These are phyloP conservation scores for Porogramme epimiltina DNA, from an alignment of 1,284 basidiomycete species.

Conservation along the genomic window DNA sequence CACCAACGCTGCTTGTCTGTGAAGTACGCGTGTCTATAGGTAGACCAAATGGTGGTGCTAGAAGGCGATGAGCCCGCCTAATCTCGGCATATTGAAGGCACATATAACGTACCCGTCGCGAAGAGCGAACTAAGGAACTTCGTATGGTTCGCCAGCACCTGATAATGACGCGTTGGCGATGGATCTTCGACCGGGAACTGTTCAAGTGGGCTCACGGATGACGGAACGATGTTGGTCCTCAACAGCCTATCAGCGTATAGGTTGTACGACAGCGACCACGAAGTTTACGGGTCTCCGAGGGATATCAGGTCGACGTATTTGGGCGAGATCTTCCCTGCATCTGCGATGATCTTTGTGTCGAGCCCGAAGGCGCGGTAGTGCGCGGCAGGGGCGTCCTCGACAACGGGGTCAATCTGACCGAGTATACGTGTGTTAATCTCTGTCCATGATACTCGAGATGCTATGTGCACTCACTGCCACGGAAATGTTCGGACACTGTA, in stretches of 20 bases:
- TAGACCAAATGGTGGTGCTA: slow-evolving; percentile 13
- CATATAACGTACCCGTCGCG: not conserved
- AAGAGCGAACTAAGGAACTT: slow-evolving; percentile 9
- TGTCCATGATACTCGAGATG: no score
- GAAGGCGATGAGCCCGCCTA: not conserved
- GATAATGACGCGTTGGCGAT: not conserved
- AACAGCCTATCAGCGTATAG: slow-evolving; percentile 65
- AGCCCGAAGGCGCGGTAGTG: slow-evolving; percentile 23
- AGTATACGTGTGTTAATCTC: not conserved
- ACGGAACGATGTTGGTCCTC: slow-evolving; percentile 20
- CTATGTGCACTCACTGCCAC: slow-evolving; percentile 18
- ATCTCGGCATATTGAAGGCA: not conserved
- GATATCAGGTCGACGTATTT: slow-evolving; percentile 44
- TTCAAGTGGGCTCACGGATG: slow-evolving; percentile 49
- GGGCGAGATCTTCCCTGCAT: slow-evolving; percentile 23
- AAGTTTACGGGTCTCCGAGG: slow-evolving; percentile 41
- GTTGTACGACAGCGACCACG: slow-evolving; percentile 68
- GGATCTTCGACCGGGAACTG: not conserved
- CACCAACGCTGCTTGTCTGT: slow-evolving; percentile 13
- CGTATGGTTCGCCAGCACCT: slow-evolving; percentile 12
- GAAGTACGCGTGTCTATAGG: slow-evolving; percentile 17
- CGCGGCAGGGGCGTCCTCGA: slow-evolving; percentile 26
- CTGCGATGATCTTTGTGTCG: slow-evolving; percentile 26
- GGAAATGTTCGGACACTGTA: slow-evolving; percentile 17
- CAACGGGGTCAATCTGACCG: slow-evolving; percentile 28